Base-by-base conservation (phyloP, 2,329 filamentous ascomycete genomes). In the Diplodia seriata region DNA sequence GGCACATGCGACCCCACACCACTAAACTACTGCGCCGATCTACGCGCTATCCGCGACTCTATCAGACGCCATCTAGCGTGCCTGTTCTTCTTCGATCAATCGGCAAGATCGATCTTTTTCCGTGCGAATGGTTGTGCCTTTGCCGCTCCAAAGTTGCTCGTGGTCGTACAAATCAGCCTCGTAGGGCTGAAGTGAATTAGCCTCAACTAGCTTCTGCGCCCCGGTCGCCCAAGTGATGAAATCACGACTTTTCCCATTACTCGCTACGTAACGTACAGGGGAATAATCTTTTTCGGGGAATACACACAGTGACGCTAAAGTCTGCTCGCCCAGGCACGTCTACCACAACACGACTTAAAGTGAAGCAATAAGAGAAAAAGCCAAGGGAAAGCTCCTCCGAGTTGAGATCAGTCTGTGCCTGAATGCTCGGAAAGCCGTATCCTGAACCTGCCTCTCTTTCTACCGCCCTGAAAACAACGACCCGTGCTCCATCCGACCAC, bases 231-330 rank as follows among this genome's bases (percentile, higher is more conserved):
- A 53, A 40, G 43, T 36, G n/a, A 33, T 62, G n/a, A 63, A 33
- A n/a, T 63, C 59, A 63, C 59, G 59, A 51, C 59, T 63, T 53
- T 63, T 63, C 47, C 59, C 59, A 63, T 63, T 63, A 62, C 59
- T 63, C 31, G 59, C 59, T 63, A 62, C 47, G 54, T 62, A 63
- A 63, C 47, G 43, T 63, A 63, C 59, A 63, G 59, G 59, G 59
- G 47, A 63, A 63, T 63, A 63, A 63, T 63, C 59, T 63, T 63
- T 63, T 63, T 63, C 59, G 59, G 59, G 59, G 47, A 63, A 63
- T 63, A 63, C 29, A 63, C 59, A 63, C 59, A 51, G 57, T 51
- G 59, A 51, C 59, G 59, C 59, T 63, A 63, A 56, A 63, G 47
- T 63, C 59, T 63, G 59, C 47, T 63, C 59, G 29, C 59, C 59